Base-by-base conservation (phyloP, 306 rosid genomes). In the Citrullus mucosospermus region DNA sequence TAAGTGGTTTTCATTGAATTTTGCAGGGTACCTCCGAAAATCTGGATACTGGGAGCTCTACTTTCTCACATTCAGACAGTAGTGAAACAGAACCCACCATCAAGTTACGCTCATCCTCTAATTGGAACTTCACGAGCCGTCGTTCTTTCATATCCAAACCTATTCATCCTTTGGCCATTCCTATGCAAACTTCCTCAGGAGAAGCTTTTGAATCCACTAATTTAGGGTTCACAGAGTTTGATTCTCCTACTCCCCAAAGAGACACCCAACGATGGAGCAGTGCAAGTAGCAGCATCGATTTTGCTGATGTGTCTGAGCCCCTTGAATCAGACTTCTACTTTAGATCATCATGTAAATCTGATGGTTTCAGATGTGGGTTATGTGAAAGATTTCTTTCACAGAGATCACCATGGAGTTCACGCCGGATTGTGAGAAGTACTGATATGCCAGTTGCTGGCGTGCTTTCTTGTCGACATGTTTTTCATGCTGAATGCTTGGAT, bases 401-500 rank as follows among this genome's bases (percentile, higher is more conserved):
- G 54, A 88, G 92, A 80, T 95, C 97, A 0, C 97, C 97, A 18
- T 95, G 97, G 97, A 87, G 97, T 82, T 85, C 90, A 54, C 92
- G 91, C 25, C 83, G 96, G 18, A 95, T 95, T 36, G 96, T 92
- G 82, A 91, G 90, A 84, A 92, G 97, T 80, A 88, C 90, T 51
- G 97, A 92, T 88, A 88, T 95, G 97, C 97, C 97, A 22, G 84
- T 89, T 6, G 80, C 92, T 0, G 94, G 96, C 41, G 93, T 95
- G 77, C 97, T 92, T 80, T 87, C 92, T 9, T 95, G 97, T 71
- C 75, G 83, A 50, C 98, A 95, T 63, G 91, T 86, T 66, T 92
- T 89, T 78, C 97, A 92, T 79, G 97, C 96, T 10, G 97, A 91
- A 78, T 95, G 99, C 84, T 85, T 95, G 85, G 96, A 92, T 70